Conservation (phyloP, 2,329 filamentous ascomycete species). For the Cryphonectria radicalis region DNA sequence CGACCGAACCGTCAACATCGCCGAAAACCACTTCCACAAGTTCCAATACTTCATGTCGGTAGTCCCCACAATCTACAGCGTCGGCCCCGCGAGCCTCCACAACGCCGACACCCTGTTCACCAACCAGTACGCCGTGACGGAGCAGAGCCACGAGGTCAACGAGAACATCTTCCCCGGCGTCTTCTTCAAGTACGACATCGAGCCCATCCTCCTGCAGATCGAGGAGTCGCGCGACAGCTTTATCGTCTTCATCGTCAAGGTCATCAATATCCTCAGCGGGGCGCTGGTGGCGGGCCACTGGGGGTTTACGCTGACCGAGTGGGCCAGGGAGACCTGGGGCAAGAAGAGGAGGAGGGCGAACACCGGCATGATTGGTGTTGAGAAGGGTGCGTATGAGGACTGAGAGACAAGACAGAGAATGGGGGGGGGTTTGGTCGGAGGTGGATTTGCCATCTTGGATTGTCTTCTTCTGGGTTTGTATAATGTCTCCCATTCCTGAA, state of each 20-base stretch:
- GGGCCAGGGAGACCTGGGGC: slow-evolving; percentile 63
- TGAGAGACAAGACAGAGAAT: slow-evolving; percentile 25
- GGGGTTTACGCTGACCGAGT: slow-evolving; percentile 85
- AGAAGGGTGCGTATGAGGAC: slow-evolving; percentile 45
- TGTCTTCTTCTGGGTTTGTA: background rate
- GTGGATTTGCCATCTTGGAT: background rate
- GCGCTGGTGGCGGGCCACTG: slow-evolving; percentile 93
- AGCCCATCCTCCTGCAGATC: slow-evolving; percentile 87
- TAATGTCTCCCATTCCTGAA: slow-evolving; percentile 10
- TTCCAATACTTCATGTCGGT: slow-evolving; percentile 98
- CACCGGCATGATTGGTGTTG: slow-evolving; percentile 54
- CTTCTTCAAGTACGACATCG: slow-evolving; percentile 99
- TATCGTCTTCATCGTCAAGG: slow-evolving; percentile 74
- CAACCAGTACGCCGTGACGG: slow-evolving; percentile 97
- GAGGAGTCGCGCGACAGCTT: slow-evolving; percentile 80
- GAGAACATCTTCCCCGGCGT: slow-evolving; percentile 82
- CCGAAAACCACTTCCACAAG: slow-evolving; percentile 82
- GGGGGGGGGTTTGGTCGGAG: background rate
- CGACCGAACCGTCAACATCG: slow-evolving; percentile 83
- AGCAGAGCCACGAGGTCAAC: slow-evolving; percentile 73
- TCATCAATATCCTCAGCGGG: slow-evolving; percentile 89
- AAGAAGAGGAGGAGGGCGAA: slow-evolving; percentile 51
- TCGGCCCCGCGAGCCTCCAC: slow-evolving; percentile 47
- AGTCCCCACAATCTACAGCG: slow-evolving; percentile 90
- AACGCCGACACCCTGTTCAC: slow-evolving; percentile 73